Conservation (phyloP, 345 rosid genomes). For the Ceriops decandra region DNA sequence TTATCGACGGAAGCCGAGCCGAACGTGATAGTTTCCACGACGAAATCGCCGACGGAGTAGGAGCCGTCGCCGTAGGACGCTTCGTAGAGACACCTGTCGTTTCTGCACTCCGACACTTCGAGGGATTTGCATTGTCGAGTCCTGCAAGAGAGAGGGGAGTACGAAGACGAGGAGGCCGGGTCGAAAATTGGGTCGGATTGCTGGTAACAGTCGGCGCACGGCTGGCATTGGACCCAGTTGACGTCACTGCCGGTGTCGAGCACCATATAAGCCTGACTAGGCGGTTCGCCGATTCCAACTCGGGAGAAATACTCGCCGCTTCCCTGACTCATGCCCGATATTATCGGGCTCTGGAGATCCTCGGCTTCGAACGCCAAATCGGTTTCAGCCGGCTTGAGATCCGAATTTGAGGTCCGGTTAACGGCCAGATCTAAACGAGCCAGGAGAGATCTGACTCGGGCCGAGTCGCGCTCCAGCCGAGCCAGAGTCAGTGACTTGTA, state of each 20-base stretch:
- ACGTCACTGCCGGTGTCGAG: constrained; percentile 88
- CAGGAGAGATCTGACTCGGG: constrained; percentile 53
- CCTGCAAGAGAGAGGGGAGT: constrained; percentile 56
- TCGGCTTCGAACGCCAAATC: constrained; percentile 26
- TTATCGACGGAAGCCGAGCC: constrained; percentile 53
- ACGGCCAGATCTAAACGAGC: constrained; percentile 53
- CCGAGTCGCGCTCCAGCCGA: constrained; percentile 65
- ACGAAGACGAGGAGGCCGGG: constrained; percentile 64
- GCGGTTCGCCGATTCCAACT: constrained; percentile 71
- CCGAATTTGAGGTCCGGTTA: constrained; percentile 33
- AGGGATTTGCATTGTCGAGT: constrained; percentile 59
- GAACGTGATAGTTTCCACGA: constrained; percentile 64
- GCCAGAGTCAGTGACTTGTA: constrained; percentile 60
- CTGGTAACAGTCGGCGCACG: constrained; percentile 84
- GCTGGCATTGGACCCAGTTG: constrained; percentile 87
- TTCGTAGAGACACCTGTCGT: constrained; percentile 68
- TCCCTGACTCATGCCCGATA: constrained; percentile 80
- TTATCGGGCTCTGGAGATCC: constrained; percentile 47
- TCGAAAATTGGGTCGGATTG: constrained; percentile 85
- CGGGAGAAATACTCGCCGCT: constrained; percentile 96
- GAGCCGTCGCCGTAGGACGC: constrained; percentile 94
- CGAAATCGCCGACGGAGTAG: constrained; percentile 77
- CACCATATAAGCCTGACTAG: constrained; percentile 65
- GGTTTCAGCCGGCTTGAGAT: constrained; percentile 45
- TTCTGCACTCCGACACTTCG: constrained; percentile 62